Evolutionary conservation across 2,329 filamentous ascomycete genomes (phyloP), one percentile per base, ranked within the genome.

Genomic region (Scortechinia acanthostroma): DNA sequence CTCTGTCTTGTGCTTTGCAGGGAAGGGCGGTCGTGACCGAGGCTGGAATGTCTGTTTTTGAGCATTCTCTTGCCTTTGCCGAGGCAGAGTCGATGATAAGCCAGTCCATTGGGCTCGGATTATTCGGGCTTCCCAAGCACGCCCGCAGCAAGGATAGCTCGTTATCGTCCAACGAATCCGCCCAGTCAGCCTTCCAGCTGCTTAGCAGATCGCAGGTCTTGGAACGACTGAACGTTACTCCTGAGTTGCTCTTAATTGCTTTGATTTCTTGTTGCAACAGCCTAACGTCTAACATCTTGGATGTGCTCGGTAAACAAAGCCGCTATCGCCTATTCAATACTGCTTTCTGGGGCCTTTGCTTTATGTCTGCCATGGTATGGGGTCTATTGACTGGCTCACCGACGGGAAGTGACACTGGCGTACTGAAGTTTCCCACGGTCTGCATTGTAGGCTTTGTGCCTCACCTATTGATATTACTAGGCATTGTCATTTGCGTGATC

Each of bases 361-460:
- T 95, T 59, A 95, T 97, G 86, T 72, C 73, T 28, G 85, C 86
- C 23, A 90, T 97, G 51, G 65, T 86, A 2, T 89, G 86, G 77
- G 91, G 88, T 50, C 80, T 88, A 23, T 57, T 79, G 21, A 71
- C 69, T 5, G 77, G 83, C 22, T 78, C 87, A 48, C 62, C 80
- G 3, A 59, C 67, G 0, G 68, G 68, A 19, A 76, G 82, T 55
- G 85, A 40, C 6, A 19, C 35, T 13, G 35, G 88, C 3, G 71
- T 95, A 10, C 71, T 96, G 35, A 79, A 88, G 49, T 96, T 95
- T 52, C 93, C 93, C 3, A 96, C 91, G 0, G 90, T 97, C 33
- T 96, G 88, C 56, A 90, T 97, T 47, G 86, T 97, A 22, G 89
- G 91, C 1, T 96, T 97, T 59, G 86, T 97, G 25, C 93, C 93